A percentile compares a stretch with the other conserved stretches of the same genome.
phyloP scores from a whole-genome alignment of 2,329 filamentous ascomycete species.

The Xylaria sp. region DNA sequence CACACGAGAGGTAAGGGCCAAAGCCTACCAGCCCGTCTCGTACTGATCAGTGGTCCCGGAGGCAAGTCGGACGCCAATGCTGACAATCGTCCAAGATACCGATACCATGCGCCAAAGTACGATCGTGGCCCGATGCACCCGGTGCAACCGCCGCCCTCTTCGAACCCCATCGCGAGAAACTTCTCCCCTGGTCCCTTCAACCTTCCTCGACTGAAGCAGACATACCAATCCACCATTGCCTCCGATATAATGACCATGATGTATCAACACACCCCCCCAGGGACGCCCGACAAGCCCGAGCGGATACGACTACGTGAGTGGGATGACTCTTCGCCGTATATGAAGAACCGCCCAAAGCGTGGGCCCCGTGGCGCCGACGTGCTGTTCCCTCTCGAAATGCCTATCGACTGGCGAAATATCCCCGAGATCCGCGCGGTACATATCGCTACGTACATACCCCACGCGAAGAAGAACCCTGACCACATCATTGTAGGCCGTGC shows the following conservation, averaged over 20 bases:
- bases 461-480: slow-evolving; percentile 75
- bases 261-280: slow-evolving; percentile 87
- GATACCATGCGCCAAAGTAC: slow-evolving; percentile 94
- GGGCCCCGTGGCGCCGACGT: slow-evolving; percentile 83
- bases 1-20: slow-evolving; percentile 42
- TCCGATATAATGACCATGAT: slow-evolving; percentile 88
- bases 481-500: slow-evolving; percentile 85
- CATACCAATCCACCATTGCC: slow-evolving; percentile 86
- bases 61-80: neutral
- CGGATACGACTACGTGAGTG: slow-evolving; percentile 80
- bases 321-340: slow-evolving; percentile 93
- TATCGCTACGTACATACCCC: slow-evolving; percentile 78
- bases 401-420: slow-evolving; percentile 84
- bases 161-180: slow-evolving; percentile 86
- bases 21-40: neutral
- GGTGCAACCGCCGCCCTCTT: slow-evolving; percentile 85
- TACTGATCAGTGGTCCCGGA: neutral
- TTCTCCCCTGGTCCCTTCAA: slow-evolving; percentile 94
- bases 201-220: slow-evolving; percentile 86
- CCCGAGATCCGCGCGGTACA: slow-evolving; percentile 84
- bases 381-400: slow-evolving; percentile 75
- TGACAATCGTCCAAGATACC: slow-evolving; percentile 71
- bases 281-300: slow-evolving; percentile 64
- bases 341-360: slow-evolving; percentile 87
- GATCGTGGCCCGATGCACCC: slow-evolving; percentile 93